Conservation (phyloP, 257 asterid genomes). For the Solanum virginianum region DNA sequence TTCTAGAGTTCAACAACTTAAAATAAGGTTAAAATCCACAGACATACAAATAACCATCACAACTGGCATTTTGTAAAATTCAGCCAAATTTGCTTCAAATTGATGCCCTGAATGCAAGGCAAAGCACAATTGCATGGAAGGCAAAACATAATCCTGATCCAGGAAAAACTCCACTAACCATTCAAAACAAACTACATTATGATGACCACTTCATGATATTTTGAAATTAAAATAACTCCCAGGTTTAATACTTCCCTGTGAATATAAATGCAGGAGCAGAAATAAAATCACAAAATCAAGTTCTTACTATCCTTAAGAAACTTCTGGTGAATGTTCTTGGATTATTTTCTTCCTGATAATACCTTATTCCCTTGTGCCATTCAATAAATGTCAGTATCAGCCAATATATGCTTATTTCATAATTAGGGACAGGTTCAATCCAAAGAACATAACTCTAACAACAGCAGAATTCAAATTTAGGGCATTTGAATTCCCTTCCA, state of each 20-base stretch:
- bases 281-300: neutral
- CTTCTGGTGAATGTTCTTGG: neutral
- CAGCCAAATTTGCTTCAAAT: neutral
- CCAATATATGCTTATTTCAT: neutral
- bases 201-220: neutral
- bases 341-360: neutral
- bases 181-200: neutral
- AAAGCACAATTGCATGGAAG: neutral
- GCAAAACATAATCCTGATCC: neutral
- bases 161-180: neutral
- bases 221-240: neutral
- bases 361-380: neutral
- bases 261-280: neutral
- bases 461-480: neutral
- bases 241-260: neutral
- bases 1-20: neutral
- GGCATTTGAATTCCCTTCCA: neutral
- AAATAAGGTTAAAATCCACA: neutral
- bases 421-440: neutral
- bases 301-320: neutral
- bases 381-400: neutral
- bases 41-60: neutral
- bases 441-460: neutral
- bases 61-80: neutral
- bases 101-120: neutral